Base-by-base conservation (phyloP, 2,329 filamentous ascomycete genomes). In the Penicillium sp. region DNA sequence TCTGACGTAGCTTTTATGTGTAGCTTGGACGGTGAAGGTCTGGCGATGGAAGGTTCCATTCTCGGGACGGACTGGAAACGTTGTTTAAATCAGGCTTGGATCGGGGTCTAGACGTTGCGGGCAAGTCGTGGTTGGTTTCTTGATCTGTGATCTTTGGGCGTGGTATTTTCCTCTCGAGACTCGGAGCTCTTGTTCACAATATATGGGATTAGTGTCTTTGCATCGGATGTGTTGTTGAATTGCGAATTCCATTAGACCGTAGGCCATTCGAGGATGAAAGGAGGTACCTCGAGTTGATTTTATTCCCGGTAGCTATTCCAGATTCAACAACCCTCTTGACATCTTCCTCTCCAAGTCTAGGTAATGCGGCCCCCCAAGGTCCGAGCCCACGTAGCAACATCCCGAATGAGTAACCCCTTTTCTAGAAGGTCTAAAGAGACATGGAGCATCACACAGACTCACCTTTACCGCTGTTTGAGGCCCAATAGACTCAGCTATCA, bases 381-480 rank as follows among this genome's bases (percentile, higher is more conserved):
- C 54, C 51, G 53, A 64, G 50, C 61, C 41, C 58, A 45, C 55
- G 55, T 38, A 67, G 59, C 58, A 63, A 47, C 57, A 61, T 55
- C 61, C 57, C 55, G 22, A 63, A 66, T 60, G 48, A 67, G 63
- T 59, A 22, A 55, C 61, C 25, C 54, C 49, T 52, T 63, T 67
- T 65, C 59, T 54, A 61, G 58, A 66, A 65, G 55, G 37, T 37
- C 22, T 39, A 35, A 22, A 59, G 48, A 39, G 47, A 22, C 25
- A 37, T 28, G 39, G 49, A 52, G 20, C 50, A 43, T 60, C 58
- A 67, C 55, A 53, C 48, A 63, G 54, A 56, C 17, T 37, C 55
- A 2, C 45, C 31, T 52, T 59, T 66, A 67, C 66, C 66, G 66
- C 66, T 67, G 50, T 64, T 67, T 67, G 45, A 15, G 17, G 31